Evolutionary conservation across 306 rosid genomes (phyloP).

Genomic region (Prunus fruticosa): DNA sequence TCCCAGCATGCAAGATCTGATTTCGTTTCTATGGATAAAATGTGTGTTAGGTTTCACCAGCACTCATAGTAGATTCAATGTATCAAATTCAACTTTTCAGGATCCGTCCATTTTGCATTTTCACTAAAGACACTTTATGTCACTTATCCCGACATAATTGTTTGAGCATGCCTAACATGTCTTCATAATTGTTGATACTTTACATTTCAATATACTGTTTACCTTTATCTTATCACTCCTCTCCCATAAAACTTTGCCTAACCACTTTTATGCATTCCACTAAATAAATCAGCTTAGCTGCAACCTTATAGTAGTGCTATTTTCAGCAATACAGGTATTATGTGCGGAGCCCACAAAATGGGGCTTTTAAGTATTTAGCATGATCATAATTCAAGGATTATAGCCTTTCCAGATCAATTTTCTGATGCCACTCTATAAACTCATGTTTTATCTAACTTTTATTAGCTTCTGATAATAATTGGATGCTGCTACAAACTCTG

Average conservation of each 20-base stretch:
- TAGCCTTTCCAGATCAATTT: background rate
- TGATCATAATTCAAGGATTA: slow-evolving; percentile 16
- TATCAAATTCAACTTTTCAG: slow-evolving; percentile 31
- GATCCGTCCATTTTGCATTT: slow-evolving; percentile 27
- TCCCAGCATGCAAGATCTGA: background rate
- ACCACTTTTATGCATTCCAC: slow-evolving; percentile 26
- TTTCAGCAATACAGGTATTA: slow-evolving; percentile 19
- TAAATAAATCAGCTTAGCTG: background rate
- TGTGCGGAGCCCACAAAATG: slow-evolving; percentile 44
- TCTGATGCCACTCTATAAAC: background rate
- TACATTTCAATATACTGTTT: slow-evolving; percentile 37
- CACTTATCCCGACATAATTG: slow-evolving; percentile 54
- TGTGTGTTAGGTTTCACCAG: slow-evolving; percentile 16
- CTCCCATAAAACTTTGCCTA: slow-evolving; percentile 7
- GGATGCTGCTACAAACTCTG: background rate
- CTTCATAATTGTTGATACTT: slow-evolving; percentile 51
- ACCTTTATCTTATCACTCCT: slow-evolving; percentile 47
- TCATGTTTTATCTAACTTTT: background rate
- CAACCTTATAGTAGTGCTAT: slow-evolving; percentile 21
- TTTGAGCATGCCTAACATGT: slow-evolving; percentile 66
- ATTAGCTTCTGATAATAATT: slow-evolving; percentile 8
- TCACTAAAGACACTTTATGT: slow-evolving; percentile 52
- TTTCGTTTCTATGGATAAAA: slow-evolving; percentile 19
- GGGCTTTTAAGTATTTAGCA: slow-evolving; percentile 26
- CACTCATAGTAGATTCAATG: slow-evolving; percentile 37